A percentile compares a stretch with the other conserved stretches of the same genome.
Evolutionary conservation across 805 yeast species (phyloP).

Genomic region (Vanderwaltozyma verrucispora): DNA sequence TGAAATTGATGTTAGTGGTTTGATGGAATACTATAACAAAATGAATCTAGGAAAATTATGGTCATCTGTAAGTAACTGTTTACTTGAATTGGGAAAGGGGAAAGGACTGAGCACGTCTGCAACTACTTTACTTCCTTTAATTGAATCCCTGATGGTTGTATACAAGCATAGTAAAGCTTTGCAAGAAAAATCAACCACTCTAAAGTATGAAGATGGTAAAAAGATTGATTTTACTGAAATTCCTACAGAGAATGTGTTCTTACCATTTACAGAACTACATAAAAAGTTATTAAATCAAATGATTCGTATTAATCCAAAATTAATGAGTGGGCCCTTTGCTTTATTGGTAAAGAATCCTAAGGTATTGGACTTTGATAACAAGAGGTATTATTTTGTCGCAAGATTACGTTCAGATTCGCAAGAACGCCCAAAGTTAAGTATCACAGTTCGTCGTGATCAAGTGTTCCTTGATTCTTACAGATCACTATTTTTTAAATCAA

Average conservation of each 20-base stretch:
- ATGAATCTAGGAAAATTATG: slow-evolving; percentile 71
- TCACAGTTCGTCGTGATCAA: slow-evolving; percentile 75
- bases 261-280: slow-evolving; percentile 81
- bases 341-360: slow-evolving; percentile 80
- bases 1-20: slow-evolving; percentile 30
- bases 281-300: slow-evolving; percentile 79
- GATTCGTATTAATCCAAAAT: slow-evolving; percentile 82
- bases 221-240: slow-evolving; percentile 60
- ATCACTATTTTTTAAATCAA: slow-evolving; percentile 65
- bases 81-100: slow-evolving; percentile 51
- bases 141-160: slow-evolving; percentile 93
- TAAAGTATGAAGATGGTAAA: slow-evolving; percentile 48
- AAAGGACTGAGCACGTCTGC: slow-evolving; percentile 53
- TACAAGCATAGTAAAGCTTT: slow-evolving; percentile 61
- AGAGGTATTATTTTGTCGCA: slow-evolving; percentile 73
- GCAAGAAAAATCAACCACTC: slow-evolving; percentile 38
- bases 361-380: slow-evolving; percentile 90
- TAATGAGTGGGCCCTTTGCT: slow-evolving; percentile 94
- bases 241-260: slow-evolving; percentile 69
- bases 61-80: slow-evolving; percentile 72
- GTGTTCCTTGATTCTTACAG: slow-evolving; percentile 88
- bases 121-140: slow-evolving; percentile 71
- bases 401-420: slow-evolving; percentile 45
- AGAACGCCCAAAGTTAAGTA: slow-evolving; percentile 40
- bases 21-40: slow-evolving; percentile 52